Evolutionary conservation across 2,329 filamentous ascomycete species (phyloP).

Genomic region (Fonsecaea erecta): DNA sequence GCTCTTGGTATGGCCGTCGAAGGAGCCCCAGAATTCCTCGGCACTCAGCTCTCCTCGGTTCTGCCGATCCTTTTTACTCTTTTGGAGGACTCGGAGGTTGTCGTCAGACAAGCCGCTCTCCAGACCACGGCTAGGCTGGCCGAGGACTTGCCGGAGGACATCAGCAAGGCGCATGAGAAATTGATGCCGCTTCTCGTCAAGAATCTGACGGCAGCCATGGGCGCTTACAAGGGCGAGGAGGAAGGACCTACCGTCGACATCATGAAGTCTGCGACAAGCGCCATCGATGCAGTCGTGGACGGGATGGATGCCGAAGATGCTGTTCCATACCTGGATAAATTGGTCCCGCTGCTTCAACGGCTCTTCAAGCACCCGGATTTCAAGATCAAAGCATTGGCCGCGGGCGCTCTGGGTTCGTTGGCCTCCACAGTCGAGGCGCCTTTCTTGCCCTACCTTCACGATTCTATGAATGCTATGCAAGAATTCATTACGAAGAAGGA

Average conservation of each 20-base stretch:
- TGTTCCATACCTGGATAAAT: slow-evolving; percentile 76
- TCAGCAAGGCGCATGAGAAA: slow-evolving; percentile 80
- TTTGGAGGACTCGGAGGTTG: slow-evolving; percentile 78
- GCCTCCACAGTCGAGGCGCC: slow-evolving; percentile 80
- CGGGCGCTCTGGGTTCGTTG: slow-evolving; percentile 87
- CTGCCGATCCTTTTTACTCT: slow-evolving; percentile 83
- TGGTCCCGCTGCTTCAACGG: slow-evolving; percentile 82
- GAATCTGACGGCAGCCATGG: slow-evolving; percentile 82
- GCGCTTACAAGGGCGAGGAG: slow-evolving; percentile 66
- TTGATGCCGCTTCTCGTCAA: slow-evolving; percentile 84
- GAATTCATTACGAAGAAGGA: slow-evolving; percentile 85
- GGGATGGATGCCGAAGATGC: slow-evolving; percentile 80
- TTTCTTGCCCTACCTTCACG: slow-evolving; percentile 89
- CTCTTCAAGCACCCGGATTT: slow-evolving; percentile 83
- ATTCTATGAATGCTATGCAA: slow-evolving; percentile 87
- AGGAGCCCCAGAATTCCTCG: slow-evolving; percentile 95
- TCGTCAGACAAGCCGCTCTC: slow-evolving; percentile 84
- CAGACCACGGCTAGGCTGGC: slow-evolving; percentile 87
- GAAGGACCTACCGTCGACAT: slow-evolving; percentile 80
- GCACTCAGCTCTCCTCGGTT: slow-evolving; percentile 84
- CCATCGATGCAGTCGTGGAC: slow-evolving; percentile 88
- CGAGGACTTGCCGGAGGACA: slow-evolving; percentile 89
- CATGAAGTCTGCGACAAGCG: slow-evolving; percentile 85
- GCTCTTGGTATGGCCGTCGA: slow-evolving; percentile 93
- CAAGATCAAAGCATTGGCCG: slow-evolving; percentile 86